A percentile compares a stretch with the other conserved stretches of the same genome.
These are phyloP conservation scores for Simplicillium aogashimaense DNA, from an alignment of 2,329 filamentous ascomycete genomes.

Conservation along the genomic window DNA sequence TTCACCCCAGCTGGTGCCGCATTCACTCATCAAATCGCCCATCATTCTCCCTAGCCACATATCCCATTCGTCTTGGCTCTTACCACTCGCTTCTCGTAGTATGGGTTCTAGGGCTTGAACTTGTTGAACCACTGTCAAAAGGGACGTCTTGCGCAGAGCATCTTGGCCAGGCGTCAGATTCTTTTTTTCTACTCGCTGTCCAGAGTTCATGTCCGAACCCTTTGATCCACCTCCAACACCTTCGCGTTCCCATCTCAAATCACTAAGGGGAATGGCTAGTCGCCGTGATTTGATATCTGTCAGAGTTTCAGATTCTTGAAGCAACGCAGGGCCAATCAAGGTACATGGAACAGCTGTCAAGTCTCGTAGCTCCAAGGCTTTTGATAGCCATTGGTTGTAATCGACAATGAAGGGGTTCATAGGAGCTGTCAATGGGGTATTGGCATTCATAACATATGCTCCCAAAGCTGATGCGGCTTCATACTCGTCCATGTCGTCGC, in stretches of 20 bases:
- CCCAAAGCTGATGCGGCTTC: conserved; percentile 61
- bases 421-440: conserved; percentile 71
- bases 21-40: conserved; percentile 69
- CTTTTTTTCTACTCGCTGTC: conserved; percentile 12
- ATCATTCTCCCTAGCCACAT: conserved; percentile 83
- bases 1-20: conserved; percentile 72
- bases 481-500: conserved; percentile 39
- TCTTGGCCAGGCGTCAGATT: conserved; percentile 52
- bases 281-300: conserved; percentile 62
- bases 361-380: conserved; percentile 62
- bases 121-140: conserved; percentile 69
- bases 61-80: conserved; percentile 88
- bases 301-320: conserved; percentile 70
- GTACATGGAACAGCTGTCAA: conserved; percentile 71
- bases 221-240: conserved; percentile 43
- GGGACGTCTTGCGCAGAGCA: conserved; percentile 60
- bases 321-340: conserved; percentile 61
- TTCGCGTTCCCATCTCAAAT: conserved; percentile 80
- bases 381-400: conserved; percentile 74
- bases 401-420: conserved; percentile 75
- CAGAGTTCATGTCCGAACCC: background rate
- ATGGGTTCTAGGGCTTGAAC: conserved; percentile 79
- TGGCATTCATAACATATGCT: conserved; percentile 73
- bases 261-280: conserved; percentile 76
- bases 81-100: conserved; percentile 71